These are phyloP conservation scores for Microcyclosporella mali DNA, from an alignment of 2,329 filamentous ascomycete genomes.

Conservation along the genomic window DNA sequence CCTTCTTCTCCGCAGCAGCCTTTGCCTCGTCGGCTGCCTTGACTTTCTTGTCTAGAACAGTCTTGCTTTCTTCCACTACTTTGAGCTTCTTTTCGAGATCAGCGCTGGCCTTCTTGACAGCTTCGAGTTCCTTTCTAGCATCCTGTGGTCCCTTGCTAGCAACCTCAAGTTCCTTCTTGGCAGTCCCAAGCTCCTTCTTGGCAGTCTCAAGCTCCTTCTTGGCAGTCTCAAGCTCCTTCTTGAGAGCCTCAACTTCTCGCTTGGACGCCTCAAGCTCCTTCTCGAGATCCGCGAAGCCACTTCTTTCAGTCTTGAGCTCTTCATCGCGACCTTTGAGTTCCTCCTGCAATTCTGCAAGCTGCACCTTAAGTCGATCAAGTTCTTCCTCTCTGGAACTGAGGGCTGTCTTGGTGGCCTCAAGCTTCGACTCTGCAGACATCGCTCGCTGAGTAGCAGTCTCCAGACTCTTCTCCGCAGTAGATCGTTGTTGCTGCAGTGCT, in stretches of 20 bases:
- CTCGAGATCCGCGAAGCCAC: slow-evolving; percentile 28
- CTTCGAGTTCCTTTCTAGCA: no score
- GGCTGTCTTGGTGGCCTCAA: slow-evolving; percentile 21
- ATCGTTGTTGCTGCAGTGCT: slow-evolving; percentile 19
- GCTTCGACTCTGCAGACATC: slow-evolving; percentile 14
- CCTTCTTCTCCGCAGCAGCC: slow-evolving; percentile 6
- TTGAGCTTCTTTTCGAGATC: slow-evolving; percentile 9
- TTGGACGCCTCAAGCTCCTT: slow-evolving; percentile 25
- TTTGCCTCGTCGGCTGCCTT: slow-evolving; percentile 4
- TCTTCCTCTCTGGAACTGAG: slow-evolving; percentile 41
- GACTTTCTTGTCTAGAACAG: slow-evolving; percentile 6
- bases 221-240: slow-evolving; percentile 10
- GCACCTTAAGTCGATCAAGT: slow-evolving; percentile 17
- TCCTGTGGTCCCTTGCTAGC: slow-evolving; percentile 8
- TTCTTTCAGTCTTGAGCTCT: slow-evolving; percentile 28
- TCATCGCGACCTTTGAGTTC: slow-evolving; percentile 27
- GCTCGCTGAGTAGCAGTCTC: slow-evolving; percentile 12
- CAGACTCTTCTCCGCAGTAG: slow-evolving; percentile 12
- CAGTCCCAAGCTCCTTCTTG: slow-evolving; percentile 7
- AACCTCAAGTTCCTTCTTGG: slow-evolving; percentile 12
- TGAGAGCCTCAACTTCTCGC: slow-evolving; percentile 9
- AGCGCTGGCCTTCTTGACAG: slow-evolving; percentile 2
- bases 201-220: slow-evolving; percentile 9
- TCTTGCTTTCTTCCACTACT: slow-evolving; percentile 4
- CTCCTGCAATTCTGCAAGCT: slow-evolving; percentile 22